Evolutionary conservation across 2,329 filamentous ascomycete genomes (phyloP).

Genomic region (Stachybotrys echinatus): DNA sequence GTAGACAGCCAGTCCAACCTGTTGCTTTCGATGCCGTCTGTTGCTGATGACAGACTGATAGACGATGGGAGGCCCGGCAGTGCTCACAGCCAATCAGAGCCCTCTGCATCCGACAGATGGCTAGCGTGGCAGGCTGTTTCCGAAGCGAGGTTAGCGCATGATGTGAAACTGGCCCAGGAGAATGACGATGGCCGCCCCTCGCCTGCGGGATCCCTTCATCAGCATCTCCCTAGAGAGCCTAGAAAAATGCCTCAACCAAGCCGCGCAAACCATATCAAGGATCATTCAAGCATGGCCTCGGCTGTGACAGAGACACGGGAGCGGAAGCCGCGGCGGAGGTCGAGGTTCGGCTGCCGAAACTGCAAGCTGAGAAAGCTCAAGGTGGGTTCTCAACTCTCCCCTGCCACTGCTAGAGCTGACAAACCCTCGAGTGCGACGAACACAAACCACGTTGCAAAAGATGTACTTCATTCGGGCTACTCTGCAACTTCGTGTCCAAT

Average conservation of each 20-base stretch:
- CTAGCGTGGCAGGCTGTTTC: constrained; percentile 13
- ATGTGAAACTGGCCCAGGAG: background rate
- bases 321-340: no score
- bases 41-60: background rate
- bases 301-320: no score
- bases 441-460: constrained; percentile 34
- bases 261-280: no score
- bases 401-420: background rate
- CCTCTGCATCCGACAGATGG: constrained; percentile 14
- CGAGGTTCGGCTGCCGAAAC: constrained; percentile 42
- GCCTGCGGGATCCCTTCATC: no score
- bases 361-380: constrained; percentile 47
- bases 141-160: constrained; percentile 10
- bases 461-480: constrained; percentile 36
- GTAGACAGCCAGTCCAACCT: no score
- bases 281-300: no score
- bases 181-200: background rate
- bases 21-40: no score
- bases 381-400: constrained; percentile 17
- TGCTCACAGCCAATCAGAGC: constrained; percentile 23
- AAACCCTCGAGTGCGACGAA: constrained; percentile 37
- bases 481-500: constrained; percentile 35
- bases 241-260: background rate
- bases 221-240: background rate
- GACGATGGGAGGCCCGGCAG: no score